Evolutionary conservation across 352 stramenopile genomes (phyloP).

Genomic region (Globisporangium emineosum): DNA sequence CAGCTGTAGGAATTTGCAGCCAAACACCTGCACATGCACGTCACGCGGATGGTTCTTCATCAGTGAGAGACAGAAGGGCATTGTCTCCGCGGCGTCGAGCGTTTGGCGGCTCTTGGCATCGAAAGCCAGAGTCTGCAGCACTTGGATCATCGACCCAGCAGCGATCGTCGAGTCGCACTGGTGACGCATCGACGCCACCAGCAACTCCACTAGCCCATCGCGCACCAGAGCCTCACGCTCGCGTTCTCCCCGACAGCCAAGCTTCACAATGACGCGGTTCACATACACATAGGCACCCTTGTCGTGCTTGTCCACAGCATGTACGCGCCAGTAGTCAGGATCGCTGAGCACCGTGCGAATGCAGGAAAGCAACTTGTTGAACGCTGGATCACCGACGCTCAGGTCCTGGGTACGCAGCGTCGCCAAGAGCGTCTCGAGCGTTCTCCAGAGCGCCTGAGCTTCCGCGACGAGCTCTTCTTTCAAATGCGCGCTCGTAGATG

Average conservation of each 20-base stretch:
- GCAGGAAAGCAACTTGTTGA: conserved; percentile 42
- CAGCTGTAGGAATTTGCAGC: conserved; percentile 67
- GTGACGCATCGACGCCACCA: conserved; percentile 27
- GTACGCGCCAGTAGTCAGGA: conserved; percentile 22
- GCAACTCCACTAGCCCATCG: conserved; percentile 32
- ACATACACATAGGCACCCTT: conserved; percentile 36
- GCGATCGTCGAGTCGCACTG: conserved; percentile 18
- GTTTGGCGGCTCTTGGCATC: conserved; percentile 35
- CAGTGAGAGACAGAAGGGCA: conserved; percentile 28
- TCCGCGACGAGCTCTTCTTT: conserved; percentile 29
- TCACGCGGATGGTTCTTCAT: conserved; percentile 33
- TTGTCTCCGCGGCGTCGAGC: conserved; percentile 26
- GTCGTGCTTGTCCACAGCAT: conserved; percentile 15
- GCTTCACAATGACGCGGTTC: conserved; percentile 39
- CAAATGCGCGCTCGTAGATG: conserved; percentile 3
- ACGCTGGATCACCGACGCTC: conserved; percentile 28
- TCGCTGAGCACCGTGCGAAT: conserved; percentile 33
- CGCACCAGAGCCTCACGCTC: conserved; percentile 45
- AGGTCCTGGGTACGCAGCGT: conserved; percentile 35
- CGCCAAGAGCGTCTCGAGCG: conserved; percentile 43
- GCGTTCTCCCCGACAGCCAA: conserved; percentile 40
- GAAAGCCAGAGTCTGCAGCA: conserved; percentile 43
- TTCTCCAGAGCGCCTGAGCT: conserved; percentile 49
- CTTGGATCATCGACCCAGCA: conserved; percentile 29
- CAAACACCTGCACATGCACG: conserved; percentile 37